Base-by-base conservation (phyloP, 2,329 filamentous ascomycete species). In the Colletotrichum musicola region DNA sequence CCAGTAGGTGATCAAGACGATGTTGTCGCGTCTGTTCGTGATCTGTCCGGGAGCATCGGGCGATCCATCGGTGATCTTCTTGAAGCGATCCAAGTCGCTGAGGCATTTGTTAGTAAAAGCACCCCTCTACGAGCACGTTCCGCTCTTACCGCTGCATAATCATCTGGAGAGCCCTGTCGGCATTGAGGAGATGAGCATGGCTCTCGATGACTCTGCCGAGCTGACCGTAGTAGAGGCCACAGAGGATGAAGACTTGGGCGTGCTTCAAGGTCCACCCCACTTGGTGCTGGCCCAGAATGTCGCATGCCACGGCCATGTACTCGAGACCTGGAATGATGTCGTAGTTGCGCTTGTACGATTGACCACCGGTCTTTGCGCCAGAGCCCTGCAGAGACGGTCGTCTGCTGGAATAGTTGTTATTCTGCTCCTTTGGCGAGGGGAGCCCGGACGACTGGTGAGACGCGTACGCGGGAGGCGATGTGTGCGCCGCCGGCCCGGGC, bases 321-420 rank as follows among this genome's bases (percentile, higher is more conserved):
- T 94, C 92, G 66, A 98, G 83, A 0, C 96, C 96, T 0, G 96
- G 95, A 69, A 98, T 92, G 6, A 92, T 87, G 74, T 98, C 94
- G 58, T 96, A 85, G 75, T 97, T 97, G 73, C 87, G 85, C 61
- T 79, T 77, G 22, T 74, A 71, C 1, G 75, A 74, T 59, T 67
- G 64, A 12, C 53, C 47, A 4, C 50, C 51, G 0, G 46, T 44
- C 57, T 58, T 69, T 14, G 56, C n/a, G 9, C 71, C 72, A 1
- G 72, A 69, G 2, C 79, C 84, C 74, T 90, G 84, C 50, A 87
- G 76, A 0, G 87, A 90, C 4, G 83, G 81, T 64, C 86, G 81
- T 59, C 88, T 82, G 72, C 84, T 86, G 1, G 78, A 73, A 4
- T 57, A 16, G 6, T 76, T 75, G 47, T 82, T 81, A 25, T 86